Evolutionary conservation across 1,284 basidiomycete genomes (phyloP), one percentile per base, ranked within the genome.

Genomic region (Neolentinus lepideus): DNA sequence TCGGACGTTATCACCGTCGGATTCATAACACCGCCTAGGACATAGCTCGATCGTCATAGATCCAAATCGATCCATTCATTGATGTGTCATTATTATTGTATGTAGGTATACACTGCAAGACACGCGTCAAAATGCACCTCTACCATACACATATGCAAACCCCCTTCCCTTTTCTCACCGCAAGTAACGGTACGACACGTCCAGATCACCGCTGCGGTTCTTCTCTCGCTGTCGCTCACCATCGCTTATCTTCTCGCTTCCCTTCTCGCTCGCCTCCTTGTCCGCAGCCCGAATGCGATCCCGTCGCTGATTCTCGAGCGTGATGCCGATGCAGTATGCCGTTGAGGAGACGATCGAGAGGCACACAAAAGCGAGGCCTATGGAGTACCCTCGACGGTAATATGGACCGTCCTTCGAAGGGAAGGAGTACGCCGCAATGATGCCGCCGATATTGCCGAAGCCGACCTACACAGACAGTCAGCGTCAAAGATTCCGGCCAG

Each of bases 291-390:
- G 19, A 6, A 46, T 19, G 19, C 43, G n/a, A 46, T 46, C 51
- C 43, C 53, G 53, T 16, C 21, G 6, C 38, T 25, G 4, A 24
- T 54, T 46, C 35, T 36, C 83, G 0, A 73, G 60, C 0, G 64
- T 69, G 36, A 85, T 83, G 6, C 80, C 83, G 46, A 80, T 24
- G 56, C 85, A 19, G 21, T 53, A 53, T 9, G 31, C 26, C 31
- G 31, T 53, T 11, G 51, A 29, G 8, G 51, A 33, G 4, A 36
- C 3, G 27, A 53, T 53, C 4, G 27, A 33, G 29, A 53, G 33
- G 11, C 25, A 36, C 14, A 36, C 27, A 31, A 53, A 36, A 6
- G 27, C 51, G 24, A 53, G n/a, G 31, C 26, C 36, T 8, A 53
- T 36, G 16, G 27, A 31, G 31, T 53, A 53, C 3, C 51, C 51